Evolutionary conservation across 1,139 yeast species (phyloP).

Genomic region (Sugiyamaella grinbergsii): DNA sequence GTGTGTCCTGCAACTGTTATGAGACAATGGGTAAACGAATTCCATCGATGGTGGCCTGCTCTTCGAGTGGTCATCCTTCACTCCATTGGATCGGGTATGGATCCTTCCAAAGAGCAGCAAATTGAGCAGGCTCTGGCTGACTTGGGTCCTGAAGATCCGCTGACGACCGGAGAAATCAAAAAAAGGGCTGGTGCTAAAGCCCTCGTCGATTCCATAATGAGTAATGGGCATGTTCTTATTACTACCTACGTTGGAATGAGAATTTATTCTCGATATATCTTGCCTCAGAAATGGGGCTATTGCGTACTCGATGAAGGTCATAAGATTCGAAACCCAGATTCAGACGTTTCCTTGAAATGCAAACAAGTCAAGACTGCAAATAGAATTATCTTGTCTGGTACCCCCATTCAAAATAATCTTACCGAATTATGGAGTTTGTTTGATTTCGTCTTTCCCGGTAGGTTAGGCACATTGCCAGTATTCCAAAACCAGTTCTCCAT

Average conservation of each 20-base stretch:
- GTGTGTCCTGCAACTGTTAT: conserved; percentile 97
- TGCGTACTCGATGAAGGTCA: conserved; percentile 95
- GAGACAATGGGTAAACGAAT: conserved; percentile 94
- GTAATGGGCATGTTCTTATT: conserved; percentile 74
- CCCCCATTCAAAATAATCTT: conserved; percentile 93
- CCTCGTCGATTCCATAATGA: conserved; percentile 54
- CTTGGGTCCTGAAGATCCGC: conserved; percentile 4
- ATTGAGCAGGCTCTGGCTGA: conserved; percentile 52
- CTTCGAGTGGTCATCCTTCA: conserved; percentile 82
- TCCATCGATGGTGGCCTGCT: conserved; percentile 99
- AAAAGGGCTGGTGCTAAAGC: conserved; percentile 41
- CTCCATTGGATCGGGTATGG: conserved; percentile 91
- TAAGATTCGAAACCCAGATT: conserved; percentile 91
- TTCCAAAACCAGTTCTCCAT: conserved; percentile 89
- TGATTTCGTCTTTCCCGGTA: conserved; percentile 93
- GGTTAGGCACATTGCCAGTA: conserved; percentile 91
- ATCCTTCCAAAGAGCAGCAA: conserved; percentile 52
- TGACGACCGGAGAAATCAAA: conserved; percentile 23
- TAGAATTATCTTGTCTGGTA: conserved; percentile 86
- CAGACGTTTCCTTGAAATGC: conserved; percentile 81
- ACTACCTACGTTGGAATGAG: conserved; percentile 92
- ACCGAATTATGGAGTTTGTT: conserved; percentile 92
- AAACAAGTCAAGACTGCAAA: conserved; percentile 81
- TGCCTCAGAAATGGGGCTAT: conserved; percentile 84
- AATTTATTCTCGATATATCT: conserved; percentile 67